A percentile compares a stretch with the other conserved stretches of the same genome.
Conservation (phyloP, 345 rosid species). For the Excoecaria cochinchinensis region DNA sequence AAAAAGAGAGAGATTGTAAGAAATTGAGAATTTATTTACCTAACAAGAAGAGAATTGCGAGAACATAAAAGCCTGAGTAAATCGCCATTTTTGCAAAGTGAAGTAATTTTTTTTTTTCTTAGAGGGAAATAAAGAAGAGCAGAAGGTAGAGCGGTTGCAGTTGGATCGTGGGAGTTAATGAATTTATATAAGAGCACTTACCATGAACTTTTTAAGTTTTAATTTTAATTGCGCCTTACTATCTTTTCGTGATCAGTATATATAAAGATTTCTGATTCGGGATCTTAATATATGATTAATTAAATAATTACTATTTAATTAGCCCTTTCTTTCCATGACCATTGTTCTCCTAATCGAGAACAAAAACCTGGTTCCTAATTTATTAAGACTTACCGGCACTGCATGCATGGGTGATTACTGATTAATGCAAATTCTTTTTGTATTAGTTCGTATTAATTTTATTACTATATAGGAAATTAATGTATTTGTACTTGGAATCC, state of each 20-base stretch:
- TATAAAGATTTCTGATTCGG: background rate
- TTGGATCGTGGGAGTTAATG: constrained; percentile 21
- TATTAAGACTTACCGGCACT: too few relatives aligned
- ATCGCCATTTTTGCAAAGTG: constrained; percentile 20
- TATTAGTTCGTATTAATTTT: too few relatives aligned
- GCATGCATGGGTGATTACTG: too few relatives aligned
- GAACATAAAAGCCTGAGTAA: background rate
- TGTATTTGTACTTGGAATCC: too few relatives aligned
- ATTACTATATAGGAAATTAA: too few relatives aligned
- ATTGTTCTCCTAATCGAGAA: too few relatives aligned
- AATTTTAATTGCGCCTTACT: background rate
- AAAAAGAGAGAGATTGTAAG: background rate
- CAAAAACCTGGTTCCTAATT: too few relatives aligned
- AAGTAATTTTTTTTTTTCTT: background rate
- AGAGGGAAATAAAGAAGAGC: background rate
- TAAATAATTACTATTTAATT: too few relatives aligned
- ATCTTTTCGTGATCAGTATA: constrained; percentile 34
- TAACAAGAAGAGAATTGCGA: background rate
- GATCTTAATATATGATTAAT: too few relatives aligned
- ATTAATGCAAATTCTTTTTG: too few relatives aligned
- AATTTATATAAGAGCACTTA: background rate
- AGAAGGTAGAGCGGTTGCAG: constrained; percentile 19
- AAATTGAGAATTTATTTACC: background rate
- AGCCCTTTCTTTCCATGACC: too few relatives aligned
- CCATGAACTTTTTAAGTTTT: background rate